Base-by-base conservation (phyloP, 2,329 filamentous ascomycete genomes). In the Simplicillium aogashimaense region DNA sequence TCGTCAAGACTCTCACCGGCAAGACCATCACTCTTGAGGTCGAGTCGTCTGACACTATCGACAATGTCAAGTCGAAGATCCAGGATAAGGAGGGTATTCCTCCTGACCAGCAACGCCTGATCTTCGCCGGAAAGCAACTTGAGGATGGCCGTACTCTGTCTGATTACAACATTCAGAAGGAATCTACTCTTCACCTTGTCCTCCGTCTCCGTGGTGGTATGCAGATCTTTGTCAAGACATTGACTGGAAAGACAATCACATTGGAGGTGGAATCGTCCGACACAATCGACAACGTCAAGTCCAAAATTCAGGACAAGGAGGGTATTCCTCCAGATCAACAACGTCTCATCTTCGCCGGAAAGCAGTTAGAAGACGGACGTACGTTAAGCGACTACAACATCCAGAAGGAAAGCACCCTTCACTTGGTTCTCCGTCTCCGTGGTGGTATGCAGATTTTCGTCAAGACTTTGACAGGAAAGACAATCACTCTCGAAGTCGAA, bases 81-180 rank as follows among this genome's bases (percentile, higher is more conserved):
- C 89, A 95, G 65, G 89, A 95, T 58, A 95, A 95, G 78, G 89
- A 95, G 66, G 89, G 89, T 18, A 95, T 95, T 39, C 89, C 89
- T 33, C 89, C 89, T 8, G 89, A 95, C 58, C 89, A 95, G 64
- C 89, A 95, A 70, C 89, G 88, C 53, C 65, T 95, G 50, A 95
- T 95, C 59, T 95, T 95, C 52, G 88, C 89, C 37, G 89, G 89
- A 42, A 95, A 95, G 76, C 89, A 95, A 62, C 78, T 95, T 10
- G 89, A 95, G 63, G 89, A 95, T 52, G 89, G 89, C 47, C 86
- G 89, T 40, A 94, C 88, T 20, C 72, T 94, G 0, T 82, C 77
- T 45, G 88, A 94, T 62, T 95, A 95, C 77, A 94, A 94, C 69
- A 95, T 95, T 39, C 88, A 95, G 66, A 94, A 94, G 72, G 86